Base-by-base conservation (phyloP, 768 basidiomycete genomes). In the Sarcodon aspratus region DNA sequence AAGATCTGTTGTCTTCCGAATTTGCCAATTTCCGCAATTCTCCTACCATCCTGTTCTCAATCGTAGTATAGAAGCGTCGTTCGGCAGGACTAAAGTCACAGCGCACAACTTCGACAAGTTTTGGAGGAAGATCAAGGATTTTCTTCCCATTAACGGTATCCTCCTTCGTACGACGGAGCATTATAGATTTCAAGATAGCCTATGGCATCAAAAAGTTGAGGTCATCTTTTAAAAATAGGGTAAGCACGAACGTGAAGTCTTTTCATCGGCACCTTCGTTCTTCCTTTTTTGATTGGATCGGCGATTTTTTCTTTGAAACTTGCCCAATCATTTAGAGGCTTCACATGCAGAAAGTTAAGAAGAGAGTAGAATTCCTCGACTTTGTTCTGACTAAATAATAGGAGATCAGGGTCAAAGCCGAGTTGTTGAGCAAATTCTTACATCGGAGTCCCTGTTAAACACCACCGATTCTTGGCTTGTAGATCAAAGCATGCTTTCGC, bases 361-460 rank as follows among this genome's bases (percentile, higher is more conserved):
- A 98, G 70, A 3, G 92, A 86, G 60, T 79, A 96, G 6, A 99
- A 68, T 57, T 99, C 96, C 44, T 85, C 80, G 13, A 97, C 85
- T 45, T 71, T 83, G 67, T 99, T 98, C 71, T 98, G 85, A 75
- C 80, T 84, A 36, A 10, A 13, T 13, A 9, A 36, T 7, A 15
- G 3, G 9, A 13, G 17, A 27, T 12, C 34, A 13, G 3, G 18
- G 6, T n/a, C 21, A 18, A 2, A 12, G 9, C 40, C 2, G 9
- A 13, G 27, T 15, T 1, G 35, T 12, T 35, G 8, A 10, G 5
- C 1, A 32, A 35, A 27, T 9, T 56, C 63, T 50, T 56, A 62
- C 53, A 69, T 64, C 0, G 68, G 67, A 3, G 69, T 70, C 7
- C 69, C 76, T 2, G 74, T 77, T 49, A 79, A 54, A 52, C 69